phyloP scores from a whole-genome alignment of 176 grass and related monocot genomes.

The Eleusine indica region DNA sequence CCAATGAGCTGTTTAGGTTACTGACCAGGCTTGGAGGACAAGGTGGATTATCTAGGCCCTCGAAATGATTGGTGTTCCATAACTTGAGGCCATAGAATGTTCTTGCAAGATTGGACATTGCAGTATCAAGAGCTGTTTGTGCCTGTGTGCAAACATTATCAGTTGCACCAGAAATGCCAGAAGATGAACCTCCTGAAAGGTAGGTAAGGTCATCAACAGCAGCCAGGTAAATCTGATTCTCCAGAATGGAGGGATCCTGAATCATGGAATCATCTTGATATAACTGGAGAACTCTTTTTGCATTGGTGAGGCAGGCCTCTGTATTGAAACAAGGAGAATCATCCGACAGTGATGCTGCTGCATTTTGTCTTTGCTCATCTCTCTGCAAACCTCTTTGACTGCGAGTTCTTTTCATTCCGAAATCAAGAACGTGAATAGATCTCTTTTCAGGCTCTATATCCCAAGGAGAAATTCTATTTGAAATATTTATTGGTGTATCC shows the following conservation, averaged over 20 bases:
- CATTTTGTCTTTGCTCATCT: neutral
- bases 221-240: conserved; percentile 2
- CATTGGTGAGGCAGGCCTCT: neutral
- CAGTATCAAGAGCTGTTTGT: conserved; percentile 14
- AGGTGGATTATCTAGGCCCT: conserved; percentile 6
- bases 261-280: neutral
- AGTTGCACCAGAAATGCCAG: neutral
- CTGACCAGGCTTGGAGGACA: neutral
- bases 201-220: conserved; percentile 21
- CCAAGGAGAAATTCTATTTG: conserved; percentile 4
- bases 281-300: neutral
- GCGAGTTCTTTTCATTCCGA: neutral
- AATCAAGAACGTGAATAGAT: neutral
- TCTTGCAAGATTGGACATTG: conserved; percentile 29
- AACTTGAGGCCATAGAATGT: conserved; percentile 32
- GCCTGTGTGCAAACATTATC: conserved; percentile 10
- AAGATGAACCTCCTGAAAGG: conserved; percentile 8
- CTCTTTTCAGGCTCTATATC: neutral
- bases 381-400: conserved; percentile 2
- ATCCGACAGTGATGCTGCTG: neutral
- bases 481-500: neutral
- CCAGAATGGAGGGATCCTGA: neutral
- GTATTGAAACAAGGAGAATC: neutral
- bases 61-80: conserved; percentile 26
- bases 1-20: neutral